phyloP scores from a whole-genome alignment of 257 asterid species.

The Ilex asprella region DNA sequence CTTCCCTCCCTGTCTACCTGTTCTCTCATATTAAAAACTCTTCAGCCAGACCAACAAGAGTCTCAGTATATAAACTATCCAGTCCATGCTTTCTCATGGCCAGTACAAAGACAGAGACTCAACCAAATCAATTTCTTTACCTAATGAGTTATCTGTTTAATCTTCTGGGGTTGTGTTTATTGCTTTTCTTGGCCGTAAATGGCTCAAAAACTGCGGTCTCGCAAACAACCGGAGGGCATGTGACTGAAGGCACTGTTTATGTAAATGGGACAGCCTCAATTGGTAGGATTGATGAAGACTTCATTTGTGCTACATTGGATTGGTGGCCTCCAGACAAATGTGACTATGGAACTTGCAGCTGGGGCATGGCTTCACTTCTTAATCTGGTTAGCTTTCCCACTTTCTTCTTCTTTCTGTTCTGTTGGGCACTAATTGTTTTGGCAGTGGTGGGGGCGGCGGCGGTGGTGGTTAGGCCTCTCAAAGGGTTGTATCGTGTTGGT shows the following conservation, averaged over 20 bases:
- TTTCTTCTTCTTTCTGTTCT: background rate
- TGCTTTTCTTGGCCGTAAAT: constrained; percentile 42
- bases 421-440: background rate
- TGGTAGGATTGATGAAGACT: constrained; percentile 41
- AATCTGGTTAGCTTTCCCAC: constrained; percentile 39
- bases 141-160: constrained; percentile 36
- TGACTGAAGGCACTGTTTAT: constrained; percentile 32
- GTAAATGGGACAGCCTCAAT: constrained; percentile 46
- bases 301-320: constrained; percentile 55
- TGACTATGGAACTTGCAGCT: constrained; percentile 57
- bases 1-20: no score
- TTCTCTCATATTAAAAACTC: no score
- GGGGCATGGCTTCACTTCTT: constrained; percentile 69
- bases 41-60: no score
- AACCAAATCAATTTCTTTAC: background rate
- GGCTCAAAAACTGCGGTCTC: constrained; percentile 27
- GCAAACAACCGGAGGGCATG: no score
- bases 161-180: constrained; percentile 36
- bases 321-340: constrained; percentile 66
- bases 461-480: no score
- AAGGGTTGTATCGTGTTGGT: no score
- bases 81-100: no score
- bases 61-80: no score
- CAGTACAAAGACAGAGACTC: no score
- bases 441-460: no score